Conservation (phyloP, 2,329 filamentous ascomycete genomes). For the Monascus ruber region DNA sequence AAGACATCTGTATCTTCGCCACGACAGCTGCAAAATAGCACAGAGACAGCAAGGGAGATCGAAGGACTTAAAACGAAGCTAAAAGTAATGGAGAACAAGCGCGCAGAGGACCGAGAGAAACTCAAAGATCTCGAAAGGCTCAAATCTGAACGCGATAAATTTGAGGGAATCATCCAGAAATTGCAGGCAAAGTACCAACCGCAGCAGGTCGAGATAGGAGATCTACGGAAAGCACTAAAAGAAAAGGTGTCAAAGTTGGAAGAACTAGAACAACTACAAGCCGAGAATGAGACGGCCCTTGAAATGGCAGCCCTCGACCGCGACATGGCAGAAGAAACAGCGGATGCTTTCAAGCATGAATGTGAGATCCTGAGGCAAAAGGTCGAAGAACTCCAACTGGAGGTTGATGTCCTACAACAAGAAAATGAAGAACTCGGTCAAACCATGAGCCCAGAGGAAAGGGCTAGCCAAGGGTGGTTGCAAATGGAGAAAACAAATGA, state of each 20-base stretch:
- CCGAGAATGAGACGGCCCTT: constrained; percentile 72
- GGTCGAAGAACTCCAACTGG: constrained; percentile 73
- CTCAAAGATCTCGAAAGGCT: constrained; percentile 66
- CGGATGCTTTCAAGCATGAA: constrained; percentile 71
- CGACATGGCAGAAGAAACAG: constrained; percentile 92
- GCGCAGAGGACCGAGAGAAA: constrained; percentile 73
- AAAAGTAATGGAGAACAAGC: constrained; percentile 75
- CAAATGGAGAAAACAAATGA: constrained; percentile 89
- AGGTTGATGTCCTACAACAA: constrained; percentile 74
- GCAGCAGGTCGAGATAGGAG: constrained; percentile 65
- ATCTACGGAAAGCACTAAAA: constrained; percentile 66
- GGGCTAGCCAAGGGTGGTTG: constrained; percentile 74
- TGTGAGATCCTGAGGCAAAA: constrained; percentile 64
- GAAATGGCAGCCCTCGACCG: constrained; percentile 83
- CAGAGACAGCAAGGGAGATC: constrained; percentile 53
- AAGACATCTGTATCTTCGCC: constrained; percentile 20
- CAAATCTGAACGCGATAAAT: constrained; percentile 44
- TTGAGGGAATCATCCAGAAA: constrained; percentile 78
- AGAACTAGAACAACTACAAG: constrained; percentile 60
- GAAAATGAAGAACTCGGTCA: constrained; percentile 77
- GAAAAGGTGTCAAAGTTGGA: constrained; percentile 61
- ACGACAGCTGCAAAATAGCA: constrained; percentile 36
- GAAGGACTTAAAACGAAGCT: constrained; percentile 85
- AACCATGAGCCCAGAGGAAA: constrained; percentile 80
- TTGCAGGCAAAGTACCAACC: constrained; percentile 80